Conservation (phyloP, 2,329 filamentous ascomycete genomes). For the Calonectria multiphialidica region DNA sequence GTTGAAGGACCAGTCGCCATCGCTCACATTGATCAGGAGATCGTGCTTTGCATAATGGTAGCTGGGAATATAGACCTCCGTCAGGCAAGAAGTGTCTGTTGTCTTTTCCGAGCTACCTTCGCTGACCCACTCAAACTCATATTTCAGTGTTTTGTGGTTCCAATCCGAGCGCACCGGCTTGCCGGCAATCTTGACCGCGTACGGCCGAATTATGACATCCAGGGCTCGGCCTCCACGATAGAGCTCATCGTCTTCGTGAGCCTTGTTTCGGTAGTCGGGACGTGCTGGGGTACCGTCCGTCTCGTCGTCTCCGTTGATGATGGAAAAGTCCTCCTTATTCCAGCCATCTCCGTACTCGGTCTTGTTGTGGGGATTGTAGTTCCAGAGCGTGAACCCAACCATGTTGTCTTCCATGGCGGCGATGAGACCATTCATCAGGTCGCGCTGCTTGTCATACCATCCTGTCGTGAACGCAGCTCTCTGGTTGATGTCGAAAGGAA, state of each 20-base stretch:
- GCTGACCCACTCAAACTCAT: conserved; percentile 50
- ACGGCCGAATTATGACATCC: conserved; percentile 55
- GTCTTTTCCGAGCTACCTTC: conserved; percentile 26
- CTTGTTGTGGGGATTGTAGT: conserved; percentile 54
- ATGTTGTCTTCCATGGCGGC: conserved; percentile 54
- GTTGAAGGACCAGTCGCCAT: conserved; percentile 48
- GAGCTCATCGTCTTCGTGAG: conserved; percentile 49
- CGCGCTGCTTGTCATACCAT: conserved; percentile 52
- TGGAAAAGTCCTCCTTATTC: conserved; percentile 58
- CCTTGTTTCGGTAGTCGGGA: conserved; percentile 49
- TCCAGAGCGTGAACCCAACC: conserved; percentile 54
- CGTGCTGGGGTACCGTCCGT: conserved; percentile 42
- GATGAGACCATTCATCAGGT: conserved; percentile 54
- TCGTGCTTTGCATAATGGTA: conserved; percentile 52
- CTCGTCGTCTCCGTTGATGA: conserved; percentile 51
- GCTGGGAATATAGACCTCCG: conserved; percentile 53
- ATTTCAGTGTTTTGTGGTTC: conserved; percentile 49
- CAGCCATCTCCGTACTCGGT: conserved; percentile 55
- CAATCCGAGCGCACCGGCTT: conserved; percentile 50
- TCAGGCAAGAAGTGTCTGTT: conserved; percentile 40
- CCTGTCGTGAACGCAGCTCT: conserved; percentile 51
- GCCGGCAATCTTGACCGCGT: conserved; percentile 55
- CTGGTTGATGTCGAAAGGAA: conserved; percentile 55
- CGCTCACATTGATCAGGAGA: conserved; percentile 41
- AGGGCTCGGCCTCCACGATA: conserved; percentile 53